phyloP scores from a whole-genome alignment of 148 eudicot genomes.

The Spergularia bocconei region DNA sequence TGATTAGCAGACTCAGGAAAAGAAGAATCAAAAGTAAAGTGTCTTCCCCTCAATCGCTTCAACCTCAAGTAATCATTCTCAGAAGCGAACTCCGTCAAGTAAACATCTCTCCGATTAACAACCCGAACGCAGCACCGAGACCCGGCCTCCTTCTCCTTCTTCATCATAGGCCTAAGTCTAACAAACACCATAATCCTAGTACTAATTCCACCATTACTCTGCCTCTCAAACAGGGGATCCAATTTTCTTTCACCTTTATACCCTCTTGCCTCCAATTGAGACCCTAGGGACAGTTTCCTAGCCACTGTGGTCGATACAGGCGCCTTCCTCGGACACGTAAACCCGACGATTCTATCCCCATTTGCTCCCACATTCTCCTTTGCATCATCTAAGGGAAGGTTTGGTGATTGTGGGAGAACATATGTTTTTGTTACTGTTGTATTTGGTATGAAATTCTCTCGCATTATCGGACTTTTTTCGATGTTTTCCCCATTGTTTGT shows the following conservation, averaged over 20 bases:
- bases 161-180: conserved; percentile 83
- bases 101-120: conserved; percentile 69
- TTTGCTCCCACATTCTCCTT: conserved; percentile 53
- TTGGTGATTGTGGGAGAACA: conserved; percentile 42
- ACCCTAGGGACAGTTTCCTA: conserved; percentile 67
- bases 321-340: conserved; percentile 49
- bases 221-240: conserved; percentile 34
- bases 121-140: conserved; percentile 62
- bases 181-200: conserved; percentile 77
- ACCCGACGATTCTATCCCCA: conserved; percentile 48
- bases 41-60: conserved; percentile 81
- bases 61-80: conserved; percentile 82
- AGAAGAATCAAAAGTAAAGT: conserved; percentile 82
- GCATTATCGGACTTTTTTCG: conserved; percentile 32
- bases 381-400: conserved; percentile 21
- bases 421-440: conserved; percentile 45
- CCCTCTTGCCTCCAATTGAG: conserved; percentile 37
- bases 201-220: conserved; percentile 15
- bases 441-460: conserved; percentile 45
- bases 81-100: conserved; percentile 61
- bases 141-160: conserved; percentile 66
- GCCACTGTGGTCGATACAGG: conserved; percentile 38
- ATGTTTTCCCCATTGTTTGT: background rate
- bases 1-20: conserved; percentile 71
- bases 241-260: conserved; percentile 20